These are phyloP conservation scores for Daldinia caldariorum DNA, from an alignment of 495 filamentous ascomycete species.

Conservation along the genomic window DNA sequence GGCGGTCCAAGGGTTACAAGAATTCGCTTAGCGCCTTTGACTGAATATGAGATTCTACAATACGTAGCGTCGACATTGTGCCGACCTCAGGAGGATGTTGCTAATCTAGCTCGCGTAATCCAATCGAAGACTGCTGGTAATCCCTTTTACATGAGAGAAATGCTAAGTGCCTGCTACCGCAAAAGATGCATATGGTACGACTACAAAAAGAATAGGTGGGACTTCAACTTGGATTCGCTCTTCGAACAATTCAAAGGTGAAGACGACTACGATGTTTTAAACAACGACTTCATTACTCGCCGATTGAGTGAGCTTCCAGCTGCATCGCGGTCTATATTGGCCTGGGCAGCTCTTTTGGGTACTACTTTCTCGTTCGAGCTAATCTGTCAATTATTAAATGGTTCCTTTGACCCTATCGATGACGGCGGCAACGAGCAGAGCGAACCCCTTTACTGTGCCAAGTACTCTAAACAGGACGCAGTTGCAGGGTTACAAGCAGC, in stretches of 20 bases:
- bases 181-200: slow-evolving; percentile 90
- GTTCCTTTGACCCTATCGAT: slow-evolving; percentile 67
- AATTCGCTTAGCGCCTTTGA: slow-evolving; percentile 72
- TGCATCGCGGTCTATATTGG: slow-evolving; percentile 77
- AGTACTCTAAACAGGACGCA: slow-evolving; percentile 62
- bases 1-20: slow-evolving; percentile 65
- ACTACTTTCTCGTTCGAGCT: slow-evolving; percentile 81
- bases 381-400: slow-evolving; percentile 78
- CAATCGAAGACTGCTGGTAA: slow-evolving; percentile 86
- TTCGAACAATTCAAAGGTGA: slow-evolving; percentile 83
- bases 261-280: slow-evolving; percentile 78
- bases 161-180: slow-evolving; percentile 86
- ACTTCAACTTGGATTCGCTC: slow-evolving; percentile 83
- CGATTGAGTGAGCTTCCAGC: slow-evolving; percentile 77
- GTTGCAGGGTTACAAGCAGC: slow-evolving; percentile 81
- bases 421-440: slow-evolving; percentile 44
- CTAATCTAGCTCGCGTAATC: slow-evolving; percentile 74
- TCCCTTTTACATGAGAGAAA: slow-evolving; percentile 88
- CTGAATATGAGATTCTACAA: slow-evolving; percentile 76
- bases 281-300: slow-evolving; percentile 79
- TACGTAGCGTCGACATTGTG: slow-evolving; percentile 81
- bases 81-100: slow-evolving; percentile 65
- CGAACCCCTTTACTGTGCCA: slow-evolving; percentile 33
- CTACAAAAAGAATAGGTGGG: slow-evolving; percentile 80
- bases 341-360: slow-evolving; percentile 86